Evolutionary conservation across 805 yeast species (phyloP).

Genomic region (Wickerhamiella australiensis): DNA sequence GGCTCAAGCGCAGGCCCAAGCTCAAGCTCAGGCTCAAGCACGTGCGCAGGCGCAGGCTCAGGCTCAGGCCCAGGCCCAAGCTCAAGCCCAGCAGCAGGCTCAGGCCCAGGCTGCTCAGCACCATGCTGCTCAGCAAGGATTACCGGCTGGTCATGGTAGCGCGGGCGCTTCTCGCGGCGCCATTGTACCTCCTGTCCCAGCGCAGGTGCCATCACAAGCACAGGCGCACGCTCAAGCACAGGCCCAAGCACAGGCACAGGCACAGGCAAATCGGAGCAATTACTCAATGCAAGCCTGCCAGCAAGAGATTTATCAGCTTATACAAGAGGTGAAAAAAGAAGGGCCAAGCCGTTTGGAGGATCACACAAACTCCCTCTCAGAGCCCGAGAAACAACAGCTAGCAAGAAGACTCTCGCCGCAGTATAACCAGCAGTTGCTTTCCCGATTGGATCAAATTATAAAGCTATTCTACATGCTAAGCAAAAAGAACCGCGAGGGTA

Average conservation of each 20-base stretch:
- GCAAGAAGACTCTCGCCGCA: conserved; percentile 37
- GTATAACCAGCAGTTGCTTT: conserved; percentile 38
- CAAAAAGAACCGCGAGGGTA: conserved; percentile 53
- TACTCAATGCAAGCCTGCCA: conserved; percentile 16
- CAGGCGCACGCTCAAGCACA: too few relatives aligned
- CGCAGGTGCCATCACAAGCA: background rate
- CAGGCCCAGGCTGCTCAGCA: conserved; percentile 17
- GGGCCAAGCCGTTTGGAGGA: conserved; percentile 48
- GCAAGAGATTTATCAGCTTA: conserved; percentile 40
- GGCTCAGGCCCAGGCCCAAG: conserved; percentile 19
- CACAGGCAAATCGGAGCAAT: conserved; percentile 10
- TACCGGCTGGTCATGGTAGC: background rate
- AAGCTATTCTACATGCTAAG: conserved; percentile 70
- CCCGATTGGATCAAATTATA: conserved; percentile 60
- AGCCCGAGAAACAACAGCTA: conserved; percentile 51
- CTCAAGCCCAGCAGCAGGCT: conserved; percentile 19
- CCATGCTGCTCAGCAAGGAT: conserved; percentile 12
- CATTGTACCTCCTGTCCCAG: background rate
- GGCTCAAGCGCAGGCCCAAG: conserved; percentile 12
- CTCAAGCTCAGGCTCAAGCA: conserved; percentile 17
- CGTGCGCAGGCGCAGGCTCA: conserved; percentile 17
- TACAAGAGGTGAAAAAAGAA: conserved; percentile 56
- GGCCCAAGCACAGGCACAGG: conserved; percentile 12
- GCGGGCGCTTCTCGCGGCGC: background rate
- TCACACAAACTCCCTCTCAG: conserved; percentile 47